These are phyloP conservation scores for Phaeophleospora eucalypticola DNA, from an alignment of 2,329 filamentous ascomycete genomes.

Conservation along the genomic window DNA sequence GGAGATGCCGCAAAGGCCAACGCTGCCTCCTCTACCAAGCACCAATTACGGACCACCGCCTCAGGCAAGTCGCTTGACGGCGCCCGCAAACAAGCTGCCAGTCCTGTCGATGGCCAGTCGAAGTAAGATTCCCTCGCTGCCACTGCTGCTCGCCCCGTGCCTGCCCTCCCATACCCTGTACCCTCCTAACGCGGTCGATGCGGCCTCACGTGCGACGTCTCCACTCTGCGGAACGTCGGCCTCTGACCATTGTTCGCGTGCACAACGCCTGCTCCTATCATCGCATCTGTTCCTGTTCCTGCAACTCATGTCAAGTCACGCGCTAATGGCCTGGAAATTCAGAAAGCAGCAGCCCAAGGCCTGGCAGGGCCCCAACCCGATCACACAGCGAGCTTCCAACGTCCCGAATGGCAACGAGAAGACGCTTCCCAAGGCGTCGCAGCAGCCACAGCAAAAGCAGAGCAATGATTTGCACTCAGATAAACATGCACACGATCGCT, in stretches of 20 bases:
- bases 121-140: constrained; percentile 43
- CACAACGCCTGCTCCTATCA: background rate
- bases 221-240: too few species aligned
- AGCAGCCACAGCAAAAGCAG: constrained; percentile 19
- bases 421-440: constrained; percentile 21
- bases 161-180: constrained; percentile 10
- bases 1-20: constrained; percentile 14
- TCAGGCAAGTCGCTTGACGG: constrained; percentile 50
- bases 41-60: constrained; percentile 49
- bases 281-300: background rate
- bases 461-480: constrained; percentile 50
- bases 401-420: constrained; percentile 52
- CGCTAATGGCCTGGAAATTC: constrained; percentile 24
- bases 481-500: constrained; percentile 57
- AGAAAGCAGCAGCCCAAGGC: constrained; percentile 48
- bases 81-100: constrained; percentile 53
- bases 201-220: background rate
- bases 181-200: background rate
- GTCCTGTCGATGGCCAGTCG: constrained; percentile 51
- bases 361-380: constrained; percentile 59
- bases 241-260: background rate
- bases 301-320: background rate
- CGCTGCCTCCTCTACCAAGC: constrained; percentile 19
- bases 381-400: constrained; percentile 53
- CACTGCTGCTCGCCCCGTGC: too few species aligned